These are phyloP conservation scores for Leptomonas pyrrhocoris DNA, from an alignment of 208 protist species.

Conservation along the genomic window DNA sequence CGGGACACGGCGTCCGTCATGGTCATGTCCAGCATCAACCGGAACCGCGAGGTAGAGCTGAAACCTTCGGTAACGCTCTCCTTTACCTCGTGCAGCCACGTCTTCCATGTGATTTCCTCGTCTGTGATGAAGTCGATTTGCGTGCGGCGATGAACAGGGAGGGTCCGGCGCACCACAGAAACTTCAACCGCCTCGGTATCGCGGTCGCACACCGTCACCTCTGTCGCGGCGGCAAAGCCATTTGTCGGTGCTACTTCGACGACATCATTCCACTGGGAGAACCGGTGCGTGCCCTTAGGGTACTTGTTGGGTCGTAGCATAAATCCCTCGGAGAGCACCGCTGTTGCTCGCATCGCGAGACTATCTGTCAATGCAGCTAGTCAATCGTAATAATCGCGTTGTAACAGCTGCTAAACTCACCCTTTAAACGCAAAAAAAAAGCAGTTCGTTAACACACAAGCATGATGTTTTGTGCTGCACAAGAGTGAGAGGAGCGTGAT, in stretches of 20 bases:
- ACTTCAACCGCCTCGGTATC: neutral
- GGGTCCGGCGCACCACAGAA: neutral
- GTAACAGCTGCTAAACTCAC: too few relatives aligned
- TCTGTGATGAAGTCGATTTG: slow-evolving; percentile 25
- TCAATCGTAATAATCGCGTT: too few relatives aligned
- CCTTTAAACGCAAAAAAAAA: too few relatives aligned
- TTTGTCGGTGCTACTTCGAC: neutral
- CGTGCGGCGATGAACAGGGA: slow-evolving; percentile 4
- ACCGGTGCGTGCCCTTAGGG: neutral
- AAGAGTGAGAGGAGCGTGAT: too few relatives aligned
- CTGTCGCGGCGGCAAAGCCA: neutral
- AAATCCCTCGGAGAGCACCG: slow-evolving; percentile 20
- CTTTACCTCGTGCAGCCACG: slow-evolving; percentile 1
- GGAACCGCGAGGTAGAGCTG: slow-evolving; percentile 16
- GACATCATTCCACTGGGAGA: slow-evolving; percentile 9
- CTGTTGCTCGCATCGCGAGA: slow-evolving; percentile 14
- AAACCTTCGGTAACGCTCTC: neutral
- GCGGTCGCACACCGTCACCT: neutral
- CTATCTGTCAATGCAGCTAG: too few relatives aligned
- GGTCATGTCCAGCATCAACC: slow-evolving; percentile 42
- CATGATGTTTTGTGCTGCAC: too few relatives aligned
- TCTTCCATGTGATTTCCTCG: slow-evolving; percentile 2
- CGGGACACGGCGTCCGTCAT: slow-evolving; percentile 30
- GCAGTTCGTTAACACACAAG: too few relatives aligned
- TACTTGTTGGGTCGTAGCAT: neutral